Conservation (phyloP, 495 filamentous ascomycete species). For the Articulospora tetracladia region DNA sequence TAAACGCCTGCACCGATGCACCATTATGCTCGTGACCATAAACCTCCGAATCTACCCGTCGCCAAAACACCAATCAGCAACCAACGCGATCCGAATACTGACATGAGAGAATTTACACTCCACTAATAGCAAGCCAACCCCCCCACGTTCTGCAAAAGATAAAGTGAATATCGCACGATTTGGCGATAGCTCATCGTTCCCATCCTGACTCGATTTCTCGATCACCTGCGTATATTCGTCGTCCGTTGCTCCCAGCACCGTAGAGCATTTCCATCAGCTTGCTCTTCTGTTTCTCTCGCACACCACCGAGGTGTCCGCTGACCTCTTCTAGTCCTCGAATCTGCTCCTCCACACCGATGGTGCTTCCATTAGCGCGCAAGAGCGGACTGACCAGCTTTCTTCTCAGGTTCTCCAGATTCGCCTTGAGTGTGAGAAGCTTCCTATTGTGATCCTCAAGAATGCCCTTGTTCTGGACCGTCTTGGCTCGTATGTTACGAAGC, state of each 20-base stretch:
- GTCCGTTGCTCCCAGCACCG: constrained; percentile 44
- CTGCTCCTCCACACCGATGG: constrained; percentile 75
- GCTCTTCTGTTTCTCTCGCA: constrained; percentile 74
- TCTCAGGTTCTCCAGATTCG: constrained; percentile 72
- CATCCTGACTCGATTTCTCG: neutral
- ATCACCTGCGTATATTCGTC: constrained; percentile 3
- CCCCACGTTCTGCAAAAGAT: neutral
- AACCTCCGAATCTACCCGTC: neutral
- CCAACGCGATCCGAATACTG: neutral
- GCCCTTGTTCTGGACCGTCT: constrained; percentile 81
- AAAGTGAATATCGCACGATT: neutral
- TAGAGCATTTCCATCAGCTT: constrained; percentile 80
- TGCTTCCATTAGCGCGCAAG: constrained; percentile 62
- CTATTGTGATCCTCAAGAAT: constrained; percentile 80
- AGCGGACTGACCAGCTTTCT: constrained; percentile 77
- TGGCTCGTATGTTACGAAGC: constrained; percentile 70
- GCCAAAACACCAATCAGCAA: neutral
- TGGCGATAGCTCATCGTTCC: neutral
- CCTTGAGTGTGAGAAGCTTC: constrained; percentile 72
- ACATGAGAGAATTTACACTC: constrained; percentile 10
- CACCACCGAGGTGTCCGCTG: constrained; percentile 65
- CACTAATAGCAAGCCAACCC: neutral
- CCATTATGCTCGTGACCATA: neutral
- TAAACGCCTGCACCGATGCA: neutral
- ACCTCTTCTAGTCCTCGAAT: constrained; percentile 76